These are phyloP conservation scores for Acanthamoeba royreba DNA, from an alignment of 208 protist species.

Conservation along the genomic window DNA sequence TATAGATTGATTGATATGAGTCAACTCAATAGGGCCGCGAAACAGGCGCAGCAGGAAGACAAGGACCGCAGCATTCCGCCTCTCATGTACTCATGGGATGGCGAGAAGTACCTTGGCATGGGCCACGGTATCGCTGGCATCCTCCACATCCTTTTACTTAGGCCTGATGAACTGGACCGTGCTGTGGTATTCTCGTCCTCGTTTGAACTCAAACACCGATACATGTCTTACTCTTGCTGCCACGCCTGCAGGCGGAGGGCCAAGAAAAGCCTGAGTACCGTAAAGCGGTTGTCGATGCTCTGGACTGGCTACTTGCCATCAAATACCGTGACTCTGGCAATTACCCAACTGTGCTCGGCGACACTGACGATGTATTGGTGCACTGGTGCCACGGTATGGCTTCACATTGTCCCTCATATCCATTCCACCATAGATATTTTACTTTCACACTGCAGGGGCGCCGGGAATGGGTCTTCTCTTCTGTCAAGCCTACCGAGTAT, in stretches of 20 bases:
- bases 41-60: neutral
- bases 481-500: neutral
- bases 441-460: neutral
- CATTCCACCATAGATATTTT: neutral
- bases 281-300: neutral
- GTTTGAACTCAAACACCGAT: neutral
- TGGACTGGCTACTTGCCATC: neutral
- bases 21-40: neutral
- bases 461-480: neutral
- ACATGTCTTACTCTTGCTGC: neutral
- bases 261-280: neutral
- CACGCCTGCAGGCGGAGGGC: neutral
- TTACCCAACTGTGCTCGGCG: neutral
- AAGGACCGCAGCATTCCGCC: neutral
- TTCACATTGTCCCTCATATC: neutral
- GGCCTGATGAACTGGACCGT: neutral
- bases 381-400: neutral
- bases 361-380: neutral
- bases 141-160: neutral
- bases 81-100: neutral
- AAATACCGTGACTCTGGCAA: neutral
- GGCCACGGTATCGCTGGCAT: neutral
- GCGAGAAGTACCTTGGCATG: neutral
- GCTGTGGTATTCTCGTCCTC: neutral
- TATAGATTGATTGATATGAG: neutral